Evolutionary conservation across 371 early-diverging fungal genomes (phyloP).

Genomic region (Amoeboaphelidium protococcarum): DNA sequence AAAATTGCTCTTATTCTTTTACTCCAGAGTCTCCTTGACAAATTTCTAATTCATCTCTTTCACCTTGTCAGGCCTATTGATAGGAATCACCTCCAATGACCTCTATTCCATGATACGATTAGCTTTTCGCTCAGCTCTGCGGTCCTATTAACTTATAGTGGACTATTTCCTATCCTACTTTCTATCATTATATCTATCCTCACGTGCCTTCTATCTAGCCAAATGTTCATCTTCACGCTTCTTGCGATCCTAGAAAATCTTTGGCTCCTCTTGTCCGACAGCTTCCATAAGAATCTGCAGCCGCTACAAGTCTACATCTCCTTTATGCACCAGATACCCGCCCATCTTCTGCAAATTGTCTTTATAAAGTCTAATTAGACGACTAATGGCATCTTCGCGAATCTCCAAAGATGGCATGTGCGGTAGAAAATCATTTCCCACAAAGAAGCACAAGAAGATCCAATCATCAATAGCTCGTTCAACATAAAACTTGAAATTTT

Average conservation of each 20-base stretch:
- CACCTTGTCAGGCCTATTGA: no score
- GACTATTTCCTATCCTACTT: constrained; percentile 3
- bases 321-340: constrained; percentile 66
- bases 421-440: constrained; percentile 97
- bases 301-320: constrained; percentile 30
- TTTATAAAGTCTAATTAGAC: constrained; percentile 12
- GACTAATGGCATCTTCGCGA: constrained; percentile 62
- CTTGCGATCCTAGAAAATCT: constrained; percentile 30
- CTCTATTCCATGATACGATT: no score
- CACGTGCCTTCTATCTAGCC: constrained; percentile 16
- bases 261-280: constrained; percentile 31
- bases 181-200: constrained; percentile 7
- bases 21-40: no score
- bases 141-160: background rate
- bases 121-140: no score
- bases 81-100: no score
- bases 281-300: constrained; percentile 30
- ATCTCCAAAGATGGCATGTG: constrained; percentile 82
- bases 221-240: constrained; percentile 28
- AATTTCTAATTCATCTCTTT: no score
- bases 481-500: constrained; percentile 38
- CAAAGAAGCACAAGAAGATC: constrained; percentile 69
- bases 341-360: constrained; percentile 30
- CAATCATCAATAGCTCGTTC: constrained; percentile 93
- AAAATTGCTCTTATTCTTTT: no score